These are phyloP conservation scores for Thalassiosira allenii DNA, from an alignment of 352 stramenopile species.

Conservation along the genomic window DNA sequence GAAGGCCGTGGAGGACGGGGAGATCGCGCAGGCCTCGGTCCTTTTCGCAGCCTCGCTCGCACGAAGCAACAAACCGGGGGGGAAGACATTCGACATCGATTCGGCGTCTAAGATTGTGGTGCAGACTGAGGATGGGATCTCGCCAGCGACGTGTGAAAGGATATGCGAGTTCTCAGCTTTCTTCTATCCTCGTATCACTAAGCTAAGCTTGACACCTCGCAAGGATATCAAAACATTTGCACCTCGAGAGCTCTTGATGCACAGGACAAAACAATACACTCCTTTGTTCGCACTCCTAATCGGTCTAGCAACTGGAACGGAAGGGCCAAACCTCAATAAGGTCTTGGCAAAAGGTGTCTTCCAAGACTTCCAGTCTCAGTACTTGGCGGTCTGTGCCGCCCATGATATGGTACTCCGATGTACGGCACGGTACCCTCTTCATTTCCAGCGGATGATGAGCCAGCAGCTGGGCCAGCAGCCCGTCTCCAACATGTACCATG, in stretches of 20 bases:
- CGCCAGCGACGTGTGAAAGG: background rate
- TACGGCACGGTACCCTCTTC: conserved; percentile 1
- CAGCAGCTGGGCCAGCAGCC: conserved; percentile 1
- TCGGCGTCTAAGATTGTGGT: no score
- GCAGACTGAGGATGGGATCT: background rate
- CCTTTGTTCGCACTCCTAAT: background rate
- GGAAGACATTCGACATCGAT: no score
- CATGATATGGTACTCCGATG: conserved; percentile 15
- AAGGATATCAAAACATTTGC: background rate
- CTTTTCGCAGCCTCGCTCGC: background rate
- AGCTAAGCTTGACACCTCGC: background rate
- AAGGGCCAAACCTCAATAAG: conserved; percentile 1
- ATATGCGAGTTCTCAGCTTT: background rate
- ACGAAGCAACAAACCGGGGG: background rate
- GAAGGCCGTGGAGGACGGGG: background rate
- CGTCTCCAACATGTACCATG: background rate
- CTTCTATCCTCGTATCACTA: background rate
- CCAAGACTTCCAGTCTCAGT: conserved; percentile 21
- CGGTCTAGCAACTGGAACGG: conserved; percentile 16
- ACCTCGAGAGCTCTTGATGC: background rate
- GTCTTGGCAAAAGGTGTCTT: background rate
- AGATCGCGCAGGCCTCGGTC: background rate
- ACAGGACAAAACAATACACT: background rate
- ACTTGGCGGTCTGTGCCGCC: conserved; percentile 14
- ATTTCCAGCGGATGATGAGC: conserved; percentile 23